Percentiles rank a stretch among this genome's conserved stretches.
These are phyloP conservation scores for Mycena haematopus DNA, from an alignment of 768 basidiomycete genomes.

Conservation along the genomic window DNA sequence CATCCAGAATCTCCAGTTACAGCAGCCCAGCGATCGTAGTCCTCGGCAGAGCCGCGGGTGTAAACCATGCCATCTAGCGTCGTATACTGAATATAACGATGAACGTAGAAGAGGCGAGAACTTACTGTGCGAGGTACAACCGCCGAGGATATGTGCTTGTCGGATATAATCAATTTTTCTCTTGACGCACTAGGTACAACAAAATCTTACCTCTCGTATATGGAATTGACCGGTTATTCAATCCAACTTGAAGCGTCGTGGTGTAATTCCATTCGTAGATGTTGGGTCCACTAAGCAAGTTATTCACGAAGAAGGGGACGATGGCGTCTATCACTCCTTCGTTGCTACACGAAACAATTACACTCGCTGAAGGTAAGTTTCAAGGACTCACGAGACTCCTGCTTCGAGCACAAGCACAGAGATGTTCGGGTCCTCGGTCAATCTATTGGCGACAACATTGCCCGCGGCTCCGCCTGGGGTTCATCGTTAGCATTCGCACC, in stretches of 20 bases:
- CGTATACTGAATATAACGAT: too few relatives aligned
- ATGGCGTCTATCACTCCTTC: constrained; percentile 27
- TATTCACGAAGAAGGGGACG: constrained; percentile 27
- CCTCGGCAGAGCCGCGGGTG: too few relatives aligned
- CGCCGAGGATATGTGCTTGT: constrained; percentile 21
- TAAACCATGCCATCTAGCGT: too few relatives aligned
- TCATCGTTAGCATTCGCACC: not conserved
- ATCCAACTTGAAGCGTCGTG: constrained; percentile 32
- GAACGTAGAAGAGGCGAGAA: not conserved
- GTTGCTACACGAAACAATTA: constrained; percentile 23
- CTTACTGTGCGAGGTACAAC: constrained; percentile 17
- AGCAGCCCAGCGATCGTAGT: too few relatives aligned
- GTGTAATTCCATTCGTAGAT: constrained; percentile 38
- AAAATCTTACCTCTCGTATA: constrained; percentile 22
- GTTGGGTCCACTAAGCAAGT: too few relatives aligned
- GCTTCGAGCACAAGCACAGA: too few relatives aligned
- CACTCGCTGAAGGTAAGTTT: constrained; percentile 10
- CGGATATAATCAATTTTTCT: not conserved
- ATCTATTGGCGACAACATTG: too few relatives aligned
- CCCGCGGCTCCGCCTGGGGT: constrained; percentile 35
- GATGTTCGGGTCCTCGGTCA: too few relatives aligned
- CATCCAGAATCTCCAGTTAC: constrained; percentile 44
- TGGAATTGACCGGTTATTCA: too few relatives aligned
- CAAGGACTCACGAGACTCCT: too few relatives aligned
- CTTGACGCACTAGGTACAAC: not conserved